Conservation (phyloP, 805 yeast genomes). For the Lipomyces yamadae region DNA sequence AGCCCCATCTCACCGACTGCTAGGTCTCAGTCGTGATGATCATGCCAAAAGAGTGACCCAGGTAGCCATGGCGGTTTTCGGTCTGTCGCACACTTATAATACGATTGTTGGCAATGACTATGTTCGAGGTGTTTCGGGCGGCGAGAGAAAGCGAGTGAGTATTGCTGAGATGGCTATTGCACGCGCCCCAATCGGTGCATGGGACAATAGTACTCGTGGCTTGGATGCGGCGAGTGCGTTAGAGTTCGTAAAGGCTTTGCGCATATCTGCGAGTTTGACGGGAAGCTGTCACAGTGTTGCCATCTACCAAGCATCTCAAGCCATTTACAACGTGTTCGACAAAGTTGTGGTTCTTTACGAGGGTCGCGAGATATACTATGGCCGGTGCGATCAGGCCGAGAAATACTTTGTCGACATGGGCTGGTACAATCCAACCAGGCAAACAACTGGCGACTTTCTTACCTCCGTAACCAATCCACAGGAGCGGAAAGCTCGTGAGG, state of each 20-base stretch:
- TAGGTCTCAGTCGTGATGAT: conserved; percentile 52
- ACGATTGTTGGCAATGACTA: conserved; percentile 54
- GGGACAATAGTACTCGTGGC: conserved; percentile 75
- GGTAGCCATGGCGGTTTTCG: conserved; percentile 56
- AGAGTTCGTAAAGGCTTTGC: conserved; percentile 63
- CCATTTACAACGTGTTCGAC: conserved; percentile 59
- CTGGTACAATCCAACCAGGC: conserved; percentile 59
- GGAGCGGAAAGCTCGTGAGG: conserved; percentile 53
- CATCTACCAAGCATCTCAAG: conserved; percentile 62
- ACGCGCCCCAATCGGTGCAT: conserved; percentile 56
- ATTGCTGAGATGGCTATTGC: conserved; percentile 57
- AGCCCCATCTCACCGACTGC: conserved; percentile 60
- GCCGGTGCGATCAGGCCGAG: conserved; percentile 53
- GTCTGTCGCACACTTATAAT: conserved; percentile 49
- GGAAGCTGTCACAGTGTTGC: conserved; percentile 60
- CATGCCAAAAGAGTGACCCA: conserved; percentile 74
- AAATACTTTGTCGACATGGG: conserved; percentile 59
- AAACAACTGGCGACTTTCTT: conserved; percentile 53
- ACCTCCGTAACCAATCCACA: conserved; percentile 51
- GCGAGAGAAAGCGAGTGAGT: conserved; percentile 63
- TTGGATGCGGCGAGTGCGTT: conserved; percentile 72
- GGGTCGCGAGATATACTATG: conserved; percentile 61
- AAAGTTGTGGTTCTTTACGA: conserved; percentile 59
- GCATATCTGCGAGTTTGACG: conserved; percentile 47
- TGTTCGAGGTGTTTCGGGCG: conserved; percentile 65